These are phyloP conservation scores for Dioscorea zingiberensis DNA, from an alignment of 106 monocot species.

Conservation along the genomic window DNA sequence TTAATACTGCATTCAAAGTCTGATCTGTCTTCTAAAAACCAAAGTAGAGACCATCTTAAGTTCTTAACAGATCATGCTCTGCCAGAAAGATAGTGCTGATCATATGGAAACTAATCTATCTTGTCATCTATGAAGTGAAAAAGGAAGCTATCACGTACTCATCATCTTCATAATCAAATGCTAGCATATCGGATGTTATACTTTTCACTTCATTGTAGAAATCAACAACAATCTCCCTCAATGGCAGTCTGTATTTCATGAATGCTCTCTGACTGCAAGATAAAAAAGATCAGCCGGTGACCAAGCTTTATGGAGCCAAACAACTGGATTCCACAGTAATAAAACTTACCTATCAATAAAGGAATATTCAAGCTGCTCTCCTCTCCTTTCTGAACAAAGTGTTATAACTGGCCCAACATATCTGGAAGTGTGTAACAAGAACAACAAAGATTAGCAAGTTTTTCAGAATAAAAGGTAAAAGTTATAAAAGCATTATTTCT, in stretches of 20 bases:
- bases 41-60: too few species aligned
- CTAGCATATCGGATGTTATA: constrained; percentile 96
- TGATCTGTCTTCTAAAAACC: too few species aligned
- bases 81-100: too few species aligned
- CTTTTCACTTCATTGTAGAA: constrained; percentile 97
- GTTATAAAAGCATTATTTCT: neutral
- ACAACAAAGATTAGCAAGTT: neutral
- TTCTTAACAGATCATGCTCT: too few species aligned
- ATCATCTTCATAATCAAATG: constrained; percentile 97
- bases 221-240: constrained; percentile 96
- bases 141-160: constrained; percentile 55
- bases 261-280: constrained; percentile 78
- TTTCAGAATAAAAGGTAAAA: too few species aligned
- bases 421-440: constrained; percentile 26
- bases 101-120: too few species aligned
- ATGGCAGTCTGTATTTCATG: constrained; percentile 85
- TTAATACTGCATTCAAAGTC: too few species aligned
- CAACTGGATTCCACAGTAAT: neutral
- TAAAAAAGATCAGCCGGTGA: constrained; percentile 8
- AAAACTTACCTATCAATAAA: constrained; percentile 80
- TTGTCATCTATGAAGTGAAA: too few species aligned
- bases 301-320: neutral
- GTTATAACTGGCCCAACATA: constrained; percentile 90
- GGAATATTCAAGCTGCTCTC: constrained; percentile 93
- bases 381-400: constrained; percentile 97